Evolutionary conservation across 192 early-diverging fungal genomes (phyloP), one percentile per base, ranked within the genome.

Genomic region (Coemansia sp.): DNA sequence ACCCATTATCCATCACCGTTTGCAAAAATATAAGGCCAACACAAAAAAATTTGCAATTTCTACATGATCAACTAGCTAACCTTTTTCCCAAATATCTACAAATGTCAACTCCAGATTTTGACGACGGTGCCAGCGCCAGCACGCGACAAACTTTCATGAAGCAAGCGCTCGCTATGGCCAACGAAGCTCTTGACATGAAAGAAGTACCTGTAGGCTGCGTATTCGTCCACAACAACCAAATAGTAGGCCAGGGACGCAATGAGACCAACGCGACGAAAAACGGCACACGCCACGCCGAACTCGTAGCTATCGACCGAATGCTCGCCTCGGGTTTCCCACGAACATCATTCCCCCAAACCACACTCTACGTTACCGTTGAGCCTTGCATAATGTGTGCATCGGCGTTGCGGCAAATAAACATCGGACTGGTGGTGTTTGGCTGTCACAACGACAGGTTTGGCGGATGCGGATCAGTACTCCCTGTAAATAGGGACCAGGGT

Each of bases 181-280:
- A 96, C 61, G 93, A 97, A 68, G 96, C 98, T 3, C 91, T 90
- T 44, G 75, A 86, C 6, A 84, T 84, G 14, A 74, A 86, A 3
- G 98, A 99, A 84, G 96, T 99, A 0, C 98, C 98, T 2, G 96
- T 98, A 3, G 98, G 98, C 26, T 98, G 96, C 69, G 92, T 98
- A 0, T 92, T 98, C 83, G 94, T 99, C 2, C 79, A 84, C 40
- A 61, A 88, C 33, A 80, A 74, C 7, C 40, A 83, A 39, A 74
- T 97, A 11, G 91, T 96, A 46, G 95, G 90, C 3, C 72, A 75
- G 4, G 97, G 97, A 11, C 82, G 96, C 55, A 99, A 99, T 74
- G 76, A 86, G 42, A 95, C 96, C 1, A 98, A 98, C 78, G 89
- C 89, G 28, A 88, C 86, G 5, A 76, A 90, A 35, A 97, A 99